Base-by-base conservation (phyloP, 106 monocot genomes). In the Amphibolis antarctica region DNA sequence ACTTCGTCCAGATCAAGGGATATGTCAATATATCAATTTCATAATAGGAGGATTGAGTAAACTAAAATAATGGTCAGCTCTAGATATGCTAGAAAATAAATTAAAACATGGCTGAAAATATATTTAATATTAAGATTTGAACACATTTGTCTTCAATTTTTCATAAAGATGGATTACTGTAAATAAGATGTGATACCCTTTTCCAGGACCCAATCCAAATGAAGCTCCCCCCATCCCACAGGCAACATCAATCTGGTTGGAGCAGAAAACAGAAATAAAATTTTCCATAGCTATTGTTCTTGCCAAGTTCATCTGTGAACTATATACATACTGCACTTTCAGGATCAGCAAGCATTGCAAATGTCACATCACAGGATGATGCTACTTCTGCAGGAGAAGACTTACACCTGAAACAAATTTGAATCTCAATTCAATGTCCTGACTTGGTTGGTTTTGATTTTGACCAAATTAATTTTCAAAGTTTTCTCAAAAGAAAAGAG, bases 341-440 rank as follows among this genome's bases (percentile, higher is more conserved):
- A 61, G 92, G 88, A 68, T 92, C 92, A 73, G 92, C 88, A 59
- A 88, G 92, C 92, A 92, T 88, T n/a, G 92, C 85, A 60, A 92
- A 85, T 45, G 92, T 92, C 52, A 92, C 79, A 74, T 80, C 69
- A 63, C 88, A 88, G 56, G 92, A 75, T 55, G 92, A 84, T 74
- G 92, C 80, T 66, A 92, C 92, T 76, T 82, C 77, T 63, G 80
- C 82, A 53, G 92, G 85, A 56, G 85, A 84, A 66, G 85, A 23
- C 75, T 76, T 70, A 63, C 80, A 92, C 66, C 92, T 92, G 24
- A 20, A 46, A 43, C 44, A 27, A 18, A 22, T 0, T 24, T 36
- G 7, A 36, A 36, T 4, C 36, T 4, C 7, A 36, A 4, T 2
- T 36, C 36, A 36, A 36, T 36, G 36, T 36, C 36, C 36, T 36